A percentile compares a stretch with the other conserved stretches of the same genome.
phyloP scores from a whole-genome alignment of 371 early-diverging fungal genomes.

The Mucor plumbeus region DNA sequence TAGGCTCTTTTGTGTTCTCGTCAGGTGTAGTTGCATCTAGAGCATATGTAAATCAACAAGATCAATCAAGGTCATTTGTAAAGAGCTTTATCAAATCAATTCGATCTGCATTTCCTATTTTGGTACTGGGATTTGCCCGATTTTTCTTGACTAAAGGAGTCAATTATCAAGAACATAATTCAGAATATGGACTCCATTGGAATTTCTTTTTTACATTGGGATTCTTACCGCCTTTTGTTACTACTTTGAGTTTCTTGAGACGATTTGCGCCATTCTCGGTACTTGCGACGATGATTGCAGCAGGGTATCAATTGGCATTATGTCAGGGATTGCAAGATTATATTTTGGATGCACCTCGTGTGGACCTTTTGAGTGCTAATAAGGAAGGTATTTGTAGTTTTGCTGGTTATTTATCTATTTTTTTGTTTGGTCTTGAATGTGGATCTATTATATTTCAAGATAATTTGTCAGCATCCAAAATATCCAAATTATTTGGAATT shows the following conservation, averaged over 20 bases:
- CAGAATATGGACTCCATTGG: slow-evolving; percentile 98
- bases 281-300: slow-evolving; percentile 51
- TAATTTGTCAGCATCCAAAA: background rate
- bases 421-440: slow-evolving; percentile 71
- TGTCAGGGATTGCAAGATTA: slow-evolving; percentile 70
- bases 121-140: slow-evolving; percentile 76
- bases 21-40: slow-evolving; percentile 77
- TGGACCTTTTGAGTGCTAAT: slow-evolving; percentile 82
- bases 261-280: slow-evolving; percentile 48
- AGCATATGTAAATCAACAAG: slow-evolving; percentile 38
- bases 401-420: slow-evolving; percentile 83
- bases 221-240: slow-evolving; percentile 79
- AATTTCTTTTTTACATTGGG: slow-evolving; percentile 97
- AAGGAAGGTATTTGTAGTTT: slow-evolving; percentile 92
- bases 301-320: slow-evolving; percentile 66
- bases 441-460: slow-evolving; percentile 50
- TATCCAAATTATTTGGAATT: slow-evolving; percentile 9
- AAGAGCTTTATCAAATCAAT: slow-evolving; percentile 37
- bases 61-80: slow-evolving; percentile 9
- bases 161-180: slow-evolving; percentile 91
- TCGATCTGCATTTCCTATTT: slow-evolving; percentile 64
- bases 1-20: slow-evolving; percentile 85
- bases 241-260: slow-evolving; percentile 52
- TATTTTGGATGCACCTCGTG: slow-evolving; percentile 80
- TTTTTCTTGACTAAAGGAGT: slow-evolving; percentile 76